phyloP scores from a whole-genome alignment of 2,329 filamentous ascomycete species.

The Akanthomyces lecanii region DNA sequence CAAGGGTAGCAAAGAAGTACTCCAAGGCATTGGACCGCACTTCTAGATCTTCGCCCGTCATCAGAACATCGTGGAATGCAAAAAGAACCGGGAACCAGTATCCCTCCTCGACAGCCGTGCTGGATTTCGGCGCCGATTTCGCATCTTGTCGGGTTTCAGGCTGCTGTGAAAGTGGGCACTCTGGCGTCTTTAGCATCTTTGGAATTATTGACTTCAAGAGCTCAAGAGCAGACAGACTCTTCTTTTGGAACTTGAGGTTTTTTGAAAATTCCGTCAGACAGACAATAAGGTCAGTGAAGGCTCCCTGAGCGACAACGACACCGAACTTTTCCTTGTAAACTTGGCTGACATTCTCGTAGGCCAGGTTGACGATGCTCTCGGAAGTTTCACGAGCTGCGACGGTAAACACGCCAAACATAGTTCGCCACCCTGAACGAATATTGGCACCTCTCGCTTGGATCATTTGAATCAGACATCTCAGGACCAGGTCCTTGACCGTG shows the following conservation, averaged over 20 bases:
- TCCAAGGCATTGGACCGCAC: slow-evolving; percentile 86
- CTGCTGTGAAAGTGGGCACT: slow-evolving; percentile 80
- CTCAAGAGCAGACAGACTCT: slow-evolving; percentile 93
- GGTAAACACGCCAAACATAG: slow-evolving; percentile 98
- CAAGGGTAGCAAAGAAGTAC: slow-evolving; percentile 92
- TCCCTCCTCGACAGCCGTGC: slow-evolving; percentile 90
- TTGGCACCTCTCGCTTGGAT: slow-evolving; percentile 95
- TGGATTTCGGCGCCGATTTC: slow-evolving; percentile 51
- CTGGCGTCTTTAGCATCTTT: slow-evolving; percentile 91
- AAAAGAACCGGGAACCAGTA: slow-evolving; percentile 99
- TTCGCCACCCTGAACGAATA: slow-evolving; percentile 96
- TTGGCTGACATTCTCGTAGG: slow-evolving; percentile 93
- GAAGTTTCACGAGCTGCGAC: slow-evolving; percentile 90
- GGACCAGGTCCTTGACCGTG: slow-evolving; percentile 93
- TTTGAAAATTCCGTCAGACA: slow-evolving; percentile 98
- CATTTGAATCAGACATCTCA: slow-evolving; percentile 97
- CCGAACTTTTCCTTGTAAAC: slow-evolving; percentile 96
- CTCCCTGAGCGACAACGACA: slow-evolving; percentile 91
- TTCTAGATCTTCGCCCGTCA: slow-evolving; percentile 98
- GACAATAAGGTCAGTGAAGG: slow-evolving; percentile 93
- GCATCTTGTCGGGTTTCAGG: slow-evolving; percentile 34
- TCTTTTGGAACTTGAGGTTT: slow-evolving; percentile 98
- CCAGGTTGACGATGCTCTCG: slow-evolving; percentile 92
- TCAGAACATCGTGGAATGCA: slow-evolving; percentile 96
- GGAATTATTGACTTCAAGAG: slow-evolving; percentile 89